These are phyloP conservation scores for Tricholoma matsutake DNA, from an alignment of 768 basidiomycete genomes.

Conservation along the genomic window DNA sequence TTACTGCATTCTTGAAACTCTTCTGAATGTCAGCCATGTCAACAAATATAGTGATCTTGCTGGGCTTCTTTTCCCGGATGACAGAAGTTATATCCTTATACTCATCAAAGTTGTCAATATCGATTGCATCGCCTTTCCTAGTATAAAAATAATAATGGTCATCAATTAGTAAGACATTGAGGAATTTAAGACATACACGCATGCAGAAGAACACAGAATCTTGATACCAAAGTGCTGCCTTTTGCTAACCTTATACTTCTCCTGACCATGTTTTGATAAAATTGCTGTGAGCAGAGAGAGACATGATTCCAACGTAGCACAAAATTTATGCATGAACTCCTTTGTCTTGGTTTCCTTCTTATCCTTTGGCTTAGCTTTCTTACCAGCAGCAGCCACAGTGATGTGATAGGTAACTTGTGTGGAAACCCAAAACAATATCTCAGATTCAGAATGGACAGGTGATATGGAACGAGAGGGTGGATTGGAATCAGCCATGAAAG, in stretches of 20 bases:
- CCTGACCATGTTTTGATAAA: too few species aligned
- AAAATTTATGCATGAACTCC: neutral
- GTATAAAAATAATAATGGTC: too few species aligned
- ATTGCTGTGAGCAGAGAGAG: constrained; percentile 8
- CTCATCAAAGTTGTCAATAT: constrained; percentile 13
- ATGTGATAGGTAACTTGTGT: too few species aligned
- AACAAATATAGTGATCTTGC: constrained; percentile 11
- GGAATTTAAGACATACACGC: too few species aligned
- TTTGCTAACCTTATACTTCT: too few species aligned
- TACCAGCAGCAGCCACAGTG: too few species aligned
- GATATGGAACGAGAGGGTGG: too few species aligned
- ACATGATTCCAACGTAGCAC: constrained; percentile 3
- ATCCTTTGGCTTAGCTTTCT: neutral
- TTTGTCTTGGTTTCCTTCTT: constrained; percentile 2
- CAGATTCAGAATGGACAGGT: too few species aligned
- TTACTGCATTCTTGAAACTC: neutral
- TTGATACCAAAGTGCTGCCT: neutral
- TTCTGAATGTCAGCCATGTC: constrained; percentile 12
- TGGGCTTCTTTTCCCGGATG: constrained; percentile 6
- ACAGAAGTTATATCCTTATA: constrained; percentile 10
- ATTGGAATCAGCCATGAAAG: neutral
- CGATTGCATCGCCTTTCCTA: constrained; percentile 20
- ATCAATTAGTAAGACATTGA: too few species aligned
- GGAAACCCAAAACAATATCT: too few species aligned
- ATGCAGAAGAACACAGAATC: too few species aligned